phyloP scores from a whole-genome alignment of 2,329 filamentous ascomycete species.

The Cytospora piceicola region DNA sequence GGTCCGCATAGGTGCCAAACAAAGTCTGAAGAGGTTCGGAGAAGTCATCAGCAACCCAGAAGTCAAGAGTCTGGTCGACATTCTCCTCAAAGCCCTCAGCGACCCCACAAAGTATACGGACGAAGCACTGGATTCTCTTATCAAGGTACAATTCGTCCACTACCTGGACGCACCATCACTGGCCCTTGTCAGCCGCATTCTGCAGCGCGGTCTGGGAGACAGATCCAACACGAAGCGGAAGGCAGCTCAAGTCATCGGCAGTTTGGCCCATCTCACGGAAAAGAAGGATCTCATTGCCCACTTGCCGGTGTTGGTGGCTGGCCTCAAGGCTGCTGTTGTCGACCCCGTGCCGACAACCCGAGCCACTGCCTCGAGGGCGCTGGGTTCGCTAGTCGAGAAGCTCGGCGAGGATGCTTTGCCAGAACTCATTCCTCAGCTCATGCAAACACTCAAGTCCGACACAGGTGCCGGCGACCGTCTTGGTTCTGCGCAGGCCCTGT shows the following conservation, averaged over 20 bases:
- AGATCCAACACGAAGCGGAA: constrained; percentile 95
- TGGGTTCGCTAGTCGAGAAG: constrained; percentile 97
- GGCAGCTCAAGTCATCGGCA: constrained; percentile 95
- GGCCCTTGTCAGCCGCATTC: constrained; percentile 90
- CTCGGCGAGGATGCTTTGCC: constrained; percentile 95
- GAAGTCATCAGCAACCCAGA: constrained; percentile 99
- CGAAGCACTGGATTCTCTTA: constrained; percentile 87
- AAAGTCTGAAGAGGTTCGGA: constrained; percentile 95
- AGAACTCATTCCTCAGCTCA: constrained; percentile 95
- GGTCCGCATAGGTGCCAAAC: constrained; percentile 87
- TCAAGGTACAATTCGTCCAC: constrained; percentile 98
- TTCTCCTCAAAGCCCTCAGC: constrained; percentile 93
- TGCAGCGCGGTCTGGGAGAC: constrained; percentile 89
- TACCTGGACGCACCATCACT: constrained; percentile 97
- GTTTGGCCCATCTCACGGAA: constrained; percentile 94
- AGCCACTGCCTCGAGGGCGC: constrained; percentile 91
- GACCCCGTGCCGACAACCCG: constrained; percentile 96
- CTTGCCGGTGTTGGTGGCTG: constrained; percentile 88
- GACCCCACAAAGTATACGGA: constrained; percentile 98
- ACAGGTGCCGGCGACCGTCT: constrained; percentile 94
- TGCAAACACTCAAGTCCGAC: constrained; percentile 97
- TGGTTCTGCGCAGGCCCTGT: constrained; percentile 93
- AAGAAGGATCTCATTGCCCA: constrained; percentile 91
- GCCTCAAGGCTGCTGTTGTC: constrained; percentile 84
- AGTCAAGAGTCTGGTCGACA: constrained; percentile 87